A percentile compares a stretch with the other conserved stretches of the same genome.
Evolutionary conservation across 345 rosid species (phyloP).

Genomic region (Chamaenerion angustifolium): DNA sequence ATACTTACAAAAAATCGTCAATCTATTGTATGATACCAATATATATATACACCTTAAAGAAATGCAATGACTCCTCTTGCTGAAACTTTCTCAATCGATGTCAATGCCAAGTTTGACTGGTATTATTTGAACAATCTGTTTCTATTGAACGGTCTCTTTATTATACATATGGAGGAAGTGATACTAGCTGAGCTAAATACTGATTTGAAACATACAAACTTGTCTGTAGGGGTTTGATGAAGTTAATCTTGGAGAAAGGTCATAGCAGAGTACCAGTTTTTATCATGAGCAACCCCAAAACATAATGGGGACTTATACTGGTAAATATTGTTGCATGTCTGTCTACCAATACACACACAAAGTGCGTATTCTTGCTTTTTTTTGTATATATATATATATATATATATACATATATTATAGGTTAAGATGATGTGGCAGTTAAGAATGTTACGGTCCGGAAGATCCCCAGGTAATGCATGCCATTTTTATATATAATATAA

Average conservation of each 20-base stretch:
- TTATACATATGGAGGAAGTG: no score
- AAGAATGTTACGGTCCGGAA: constrained; percentile 43
- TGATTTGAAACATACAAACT: not conserved
- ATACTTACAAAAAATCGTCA: no score
- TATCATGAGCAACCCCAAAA: constrained; percentile 43
- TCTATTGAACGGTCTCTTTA: no score
- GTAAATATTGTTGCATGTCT: constrained; percentile 18
- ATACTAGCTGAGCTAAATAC: no score
- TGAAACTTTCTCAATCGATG: constrained; percentile 41
- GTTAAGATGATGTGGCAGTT: constrained; percentile 41
- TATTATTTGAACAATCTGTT: not conserved
- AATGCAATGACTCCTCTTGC: constrained; percentile 57
- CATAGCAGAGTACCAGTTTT: constrained; percentile 64
- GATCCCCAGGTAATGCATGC: no score
- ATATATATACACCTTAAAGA: no score
- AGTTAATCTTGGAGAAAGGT: constrained; percentile 47
- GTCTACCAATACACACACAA: not conserved
- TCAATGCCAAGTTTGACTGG: constrained; percentile 49
- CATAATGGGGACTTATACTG: constrained; percentile 49
- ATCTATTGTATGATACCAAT: no score
- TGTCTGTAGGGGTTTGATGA: constrained; percentile 32
- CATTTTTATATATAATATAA: no score
- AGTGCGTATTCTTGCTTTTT: not conserved
- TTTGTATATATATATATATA: no score
- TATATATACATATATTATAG: no score